Evolutionary conservation across 2,329 filamentous ascomycete species (phyloP).

Genomic region (Iodosphaeria phyllophila): DNA sequence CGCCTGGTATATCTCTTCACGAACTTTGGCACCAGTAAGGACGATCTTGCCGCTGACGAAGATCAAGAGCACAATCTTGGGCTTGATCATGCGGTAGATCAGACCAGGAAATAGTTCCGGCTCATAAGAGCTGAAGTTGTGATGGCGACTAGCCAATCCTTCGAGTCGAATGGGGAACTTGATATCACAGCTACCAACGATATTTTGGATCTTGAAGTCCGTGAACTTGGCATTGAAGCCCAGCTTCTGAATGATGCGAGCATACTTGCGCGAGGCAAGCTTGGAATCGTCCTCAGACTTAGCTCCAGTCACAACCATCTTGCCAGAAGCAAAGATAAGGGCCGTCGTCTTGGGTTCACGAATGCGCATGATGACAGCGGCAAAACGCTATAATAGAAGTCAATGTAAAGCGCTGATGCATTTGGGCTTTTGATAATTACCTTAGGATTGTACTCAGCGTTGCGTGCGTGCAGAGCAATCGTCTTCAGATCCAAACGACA

Average conservation of each 20-base stretch:
- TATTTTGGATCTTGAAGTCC: constrained; percentile 99
- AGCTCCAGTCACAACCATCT: constrained; percentile 98
- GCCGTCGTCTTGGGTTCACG: constrained; percentile 97
- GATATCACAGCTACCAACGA: constrained; percentile 96
- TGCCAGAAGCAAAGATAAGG: constrained; percentile 92
- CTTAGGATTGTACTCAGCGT: constrained; percentile 98
- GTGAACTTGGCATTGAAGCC: constrained; percentile 99
- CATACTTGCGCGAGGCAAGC: constrained; percentile 91
- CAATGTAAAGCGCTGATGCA: too few species aligned
- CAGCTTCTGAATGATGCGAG: constrained; percentile 98
- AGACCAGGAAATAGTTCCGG: constrained; percentile 96
- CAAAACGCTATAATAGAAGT: constrained; percentile 60
- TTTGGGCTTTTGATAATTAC: too few species aligned
- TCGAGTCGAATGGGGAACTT: constrained; percentile 97
- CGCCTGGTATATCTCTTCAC: constrained; percentile 93
- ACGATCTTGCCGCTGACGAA: constrained; percentile 98
- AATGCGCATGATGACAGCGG: constrained; percentile 98
- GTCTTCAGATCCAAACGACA: constrained; percentile 97
- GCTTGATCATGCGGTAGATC: constrained; percentile 99
- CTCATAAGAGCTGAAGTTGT: constrained; percentile 99
- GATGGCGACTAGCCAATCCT: constrained; percentile 87
- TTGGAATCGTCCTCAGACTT: constrained; percentile 98
- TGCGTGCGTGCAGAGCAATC: constrained; percentile 92
- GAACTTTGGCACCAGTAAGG: constrained; percentile 89
- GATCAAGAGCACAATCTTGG: constrained; percentile 94